These are phyloP conservation scores for Lipomyces orientalis DNA, from an alignment of 805 yeast species.

Conservation along the genomic window DNA sequence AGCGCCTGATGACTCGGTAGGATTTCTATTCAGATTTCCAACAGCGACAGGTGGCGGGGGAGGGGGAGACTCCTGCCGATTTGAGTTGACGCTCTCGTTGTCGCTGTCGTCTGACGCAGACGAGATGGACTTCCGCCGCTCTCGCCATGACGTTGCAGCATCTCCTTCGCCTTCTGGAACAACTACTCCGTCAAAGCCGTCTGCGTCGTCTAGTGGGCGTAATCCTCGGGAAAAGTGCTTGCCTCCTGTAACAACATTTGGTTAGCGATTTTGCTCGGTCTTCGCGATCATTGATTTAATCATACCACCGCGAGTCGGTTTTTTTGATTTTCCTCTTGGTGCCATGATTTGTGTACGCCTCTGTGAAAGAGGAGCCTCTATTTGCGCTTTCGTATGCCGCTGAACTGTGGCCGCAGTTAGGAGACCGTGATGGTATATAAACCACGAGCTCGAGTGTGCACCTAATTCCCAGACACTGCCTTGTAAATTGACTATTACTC, in stretches of 20 bases:
- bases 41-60: slow-evolving; percentile 34
- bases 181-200: slow-evolving; percentile 10
- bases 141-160: slow-evolving; percentile 7
- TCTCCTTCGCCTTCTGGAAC: slow-evolving; percentile 22
- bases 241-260: slow-evolving; percentile 22
- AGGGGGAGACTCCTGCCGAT: slow-evolving; percentile 26
- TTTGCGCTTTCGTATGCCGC: too few relatives aligned
- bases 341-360: slow-evolving; percentile 16
- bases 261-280: background rate
- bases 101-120: slow-evolving; percentile 7
- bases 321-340: slow-evolving; percentile 34
- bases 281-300: background rate
- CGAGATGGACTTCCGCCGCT: slow-evolving; percentile 2
- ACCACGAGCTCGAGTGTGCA: too few relatives aligned
- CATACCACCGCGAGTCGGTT: slow-evolving; percentile 34
- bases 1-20: background rate
- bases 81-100: slow-evolving; percentile 6
- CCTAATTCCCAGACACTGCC: background rate
- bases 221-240: slow-evolving; percentile 35
- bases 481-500: too few relatives aligned
- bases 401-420: too few relatives aligned
- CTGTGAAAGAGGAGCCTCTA: background rate
- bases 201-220: slow-evolving; percentile 10
- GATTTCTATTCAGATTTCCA: slow-evolving; percentile 29
- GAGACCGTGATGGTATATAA: too few relatives aligned